Evolutionary conservation across 345 rosid genomes (phyloP), one percentile per base, ranked within the genome.

Genomic region (Citrus hindsii): DNA sequence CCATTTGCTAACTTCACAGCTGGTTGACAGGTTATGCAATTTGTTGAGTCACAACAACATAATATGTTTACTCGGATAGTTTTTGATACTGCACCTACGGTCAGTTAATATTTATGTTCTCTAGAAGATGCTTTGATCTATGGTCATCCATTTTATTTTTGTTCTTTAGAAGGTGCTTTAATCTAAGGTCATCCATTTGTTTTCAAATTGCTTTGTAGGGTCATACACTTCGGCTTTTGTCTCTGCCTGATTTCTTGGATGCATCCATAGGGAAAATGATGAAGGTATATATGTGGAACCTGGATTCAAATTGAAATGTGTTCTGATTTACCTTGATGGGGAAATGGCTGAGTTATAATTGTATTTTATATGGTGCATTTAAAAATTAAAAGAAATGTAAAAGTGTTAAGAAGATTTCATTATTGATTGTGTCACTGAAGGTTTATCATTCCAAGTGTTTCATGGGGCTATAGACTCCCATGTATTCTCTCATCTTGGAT

Each of bases 31-130:
- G 98, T 89, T 79, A 87, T 94, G 87, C 89, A 87, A 78, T 82
- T 94, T 80, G 69, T 91, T 74, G 97, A 90, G 66, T 87, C 93
- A 70, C 84, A 89, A 79, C 88, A 88, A 56, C 89, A 92, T 81
- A 87, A 68, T 77, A 90, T 75, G 82, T 90, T 94, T 80, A 87
- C 93, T 32, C 86, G 93, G 75, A 86, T 89, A 69, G 90, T 92
- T 53, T 89, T 92, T 73, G 97, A 90, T 81, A 92, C 97, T 55
- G 97, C 97, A 61, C 94, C 98, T 42, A 89, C 92, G 86, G 98
- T 93, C 59, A 84, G 98, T 83, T 48, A 28, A 37, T 42, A 28
- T 69, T 28, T 60, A 58, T 33, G 56, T 64, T 64, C 66, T 24
- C 64, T 62, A 27, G 37, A 60, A 71, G 35, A 79, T 79, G 19